Percentiles rank a stretch among this genome's conserved stretches.
These are phyloP conservation scores for Yamadazyma philogaea DNA, from an alignment of 805 yeast species.

Conservation along the genomic window DNA sequence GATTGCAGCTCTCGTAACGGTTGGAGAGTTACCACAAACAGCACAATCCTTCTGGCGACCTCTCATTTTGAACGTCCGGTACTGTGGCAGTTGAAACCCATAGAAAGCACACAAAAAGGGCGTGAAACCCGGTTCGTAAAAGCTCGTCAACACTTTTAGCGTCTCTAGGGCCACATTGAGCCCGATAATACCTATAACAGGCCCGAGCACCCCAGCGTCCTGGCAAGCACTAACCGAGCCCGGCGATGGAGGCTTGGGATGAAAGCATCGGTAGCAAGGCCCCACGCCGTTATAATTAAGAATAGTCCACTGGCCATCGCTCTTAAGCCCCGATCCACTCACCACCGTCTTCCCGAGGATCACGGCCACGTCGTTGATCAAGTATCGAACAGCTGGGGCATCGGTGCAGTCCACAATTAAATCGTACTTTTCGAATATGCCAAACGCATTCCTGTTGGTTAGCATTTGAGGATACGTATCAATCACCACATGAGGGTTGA, in stretches of 20 bases:
- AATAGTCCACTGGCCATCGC: constrained; percentile 87
- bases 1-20: constrained; percentile 47
- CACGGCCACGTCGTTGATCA: constrained; percentile 83
- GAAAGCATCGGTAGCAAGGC: constrained; percentile 94
- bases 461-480: constrained; percentile 52
- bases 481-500: constrained; percentile 70
- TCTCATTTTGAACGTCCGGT: constrained; percentile 80
- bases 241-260: constrained; percentile 87
- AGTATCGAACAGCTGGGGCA: constrained; percentile 81
- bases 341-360: constrained; percentile 65
- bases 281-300: constrained; percentile 63
- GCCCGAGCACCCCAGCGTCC: constrained; percentile 86
- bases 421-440: constrained; percentile 63
- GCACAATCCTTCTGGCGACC: constrained; percentile 56
- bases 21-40: constrained; percentile 58
- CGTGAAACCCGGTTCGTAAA: constrained; percentile 49
- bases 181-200: constrained; percentile 93
- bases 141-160: constrained; percentile 64
- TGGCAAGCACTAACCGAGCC: constrained; percentile 78
- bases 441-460: constrained; percentile 56
- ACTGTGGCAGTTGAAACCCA: constrained; percentile 62
- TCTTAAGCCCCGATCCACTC: constrained; percentile 86
- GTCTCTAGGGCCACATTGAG: constrained; percentile 85
- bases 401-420: constrained; percentile 91
- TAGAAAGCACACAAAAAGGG: constrained; percentile 71